Evolutionary conservation across 169 alveolate species (phyloP), one percentile per base, ranked within the genome.

Genomic region (Plasmodium reichenowi): DNA sequence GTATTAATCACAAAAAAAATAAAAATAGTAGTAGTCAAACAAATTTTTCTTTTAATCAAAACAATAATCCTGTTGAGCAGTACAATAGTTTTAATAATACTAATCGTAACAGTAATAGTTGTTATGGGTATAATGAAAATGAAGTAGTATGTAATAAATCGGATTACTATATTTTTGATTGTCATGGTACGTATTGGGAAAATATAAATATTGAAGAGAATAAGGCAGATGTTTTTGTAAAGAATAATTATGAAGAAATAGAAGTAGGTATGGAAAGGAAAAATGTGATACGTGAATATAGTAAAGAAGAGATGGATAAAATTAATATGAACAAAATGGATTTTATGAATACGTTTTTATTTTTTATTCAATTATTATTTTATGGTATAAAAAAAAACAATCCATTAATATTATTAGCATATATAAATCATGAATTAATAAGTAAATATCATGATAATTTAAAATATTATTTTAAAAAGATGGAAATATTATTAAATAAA

Each of bases 391-490:
- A 70, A 63, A 71, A 83, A 68, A 70, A 70, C 17, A 70, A 83
- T n/a, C 91, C 91, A 1, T 62, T 83, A 54, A 83, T 83, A 22
- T 47, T 83, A 59, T 63, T 70, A 22, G 83, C 85, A 3, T 83
- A 83, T 83, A 70, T 83, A 43, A 68, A 54, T 52, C 83, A 83
- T 52, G 91, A 83, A 83, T 38, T 83, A n/a, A 58, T 68, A 38
- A 22, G 71, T 38, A 70, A 7, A 12, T 70, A 83, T 63, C 15
- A 47, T 13, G 24, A 59, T 15, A 83, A 83, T 17, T 62, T 71
- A 13, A 4, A 38, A 1, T 71, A 38, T 52, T 83, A 83, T 70
- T 83, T 54, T 70, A 17, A 70, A 17, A 83, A 70, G 8, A 59
- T 71, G 20, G 91, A 83, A 13, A 2, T 83, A 2, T 24, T 70